Conservation (phyloP, 2,329 filamentous ascomycete genomes). For the Aspergillus ustus region DNA sequence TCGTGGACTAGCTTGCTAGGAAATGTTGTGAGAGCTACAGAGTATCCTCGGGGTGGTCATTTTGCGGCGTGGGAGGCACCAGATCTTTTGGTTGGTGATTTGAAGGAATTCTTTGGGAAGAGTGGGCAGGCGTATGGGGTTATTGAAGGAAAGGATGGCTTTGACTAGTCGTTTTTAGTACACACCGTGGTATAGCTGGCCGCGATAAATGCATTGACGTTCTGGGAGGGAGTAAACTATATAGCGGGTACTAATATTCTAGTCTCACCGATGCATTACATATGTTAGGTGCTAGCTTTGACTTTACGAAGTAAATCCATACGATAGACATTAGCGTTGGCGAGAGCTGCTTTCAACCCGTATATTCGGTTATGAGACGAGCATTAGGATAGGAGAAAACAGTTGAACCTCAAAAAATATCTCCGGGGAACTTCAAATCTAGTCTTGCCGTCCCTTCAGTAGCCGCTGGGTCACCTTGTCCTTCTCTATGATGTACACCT, state of each 20-base stretch:
- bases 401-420: conserved; percentile 32
- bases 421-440: conserved; percentile 38
- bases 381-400: conserved; percentile 24
- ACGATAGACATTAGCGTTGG: neutral
- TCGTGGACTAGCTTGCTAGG: conserved; percentile 57
- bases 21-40: conserved; percentile 54
- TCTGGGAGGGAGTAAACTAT: no score
- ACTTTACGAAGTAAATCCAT: neutral
- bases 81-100: conserved; percentile 50
- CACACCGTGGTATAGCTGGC: no score
- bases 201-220: no score
- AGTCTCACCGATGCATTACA: neutral
- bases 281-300: neutral
- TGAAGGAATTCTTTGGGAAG: conserved; percentile 55
- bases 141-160: conserved; percentile 42
- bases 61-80: conserved; percentile 60
- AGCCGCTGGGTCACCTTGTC: conserved; percentile 99
- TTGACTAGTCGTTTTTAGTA: conserved; percentile 20
- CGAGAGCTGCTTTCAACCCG: conserved; percentile 11
- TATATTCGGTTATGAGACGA: conserved; percentile 23
- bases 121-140: conserved; percentile 42
- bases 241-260: neutral
- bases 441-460: conserved; percentile 97
- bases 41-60: conserved; percentile 55
- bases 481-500: conserved; percentile 99